Conservation (phyloP, 305 asterid species). For the Fraxinus platypoda region DNA sequence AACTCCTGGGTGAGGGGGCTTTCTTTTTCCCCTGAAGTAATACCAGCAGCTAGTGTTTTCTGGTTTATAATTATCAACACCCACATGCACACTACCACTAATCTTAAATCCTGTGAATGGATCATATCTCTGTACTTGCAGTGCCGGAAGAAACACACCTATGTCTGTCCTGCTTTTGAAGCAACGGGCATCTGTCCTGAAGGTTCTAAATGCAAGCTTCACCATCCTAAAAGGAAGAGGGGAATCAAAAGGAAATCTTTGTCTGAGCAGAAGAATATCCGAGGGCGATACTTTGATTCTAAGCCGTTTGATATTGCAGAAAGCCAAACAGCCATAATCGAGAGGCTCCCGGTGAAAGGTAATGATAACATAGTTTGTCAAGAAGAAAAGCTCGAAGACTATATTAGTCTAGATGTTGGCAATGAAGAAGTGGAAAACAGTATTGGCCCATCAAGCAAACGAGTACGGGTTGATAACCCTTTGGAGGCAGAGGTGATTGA, state of each 20-base stretch:
- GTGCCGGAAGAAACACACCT: constrained; percentile 97
- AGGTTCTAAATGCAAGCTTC: constrained; percentile 88
- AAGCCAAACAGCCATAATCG: constrained; percentile 27
- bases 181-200: constrained; percentile 71
- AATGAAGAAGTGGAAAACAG: constrained; percentile 40
- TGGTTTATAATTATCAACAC: constrained; percentile 17
- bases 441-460: constrained; percentile 22
- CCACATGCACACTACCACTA: constrained; percentile 46
- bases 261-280: constrained; percentile 46
- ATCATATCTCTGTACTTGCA: constrained; percentile 57
- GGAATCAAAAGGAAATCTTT: constrained; percentile 50
- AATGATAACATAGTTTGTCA: constrained; percentile 36
- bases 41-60: constrained; percentile 3
- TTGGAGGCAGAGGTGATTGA: constrained; percentile 25
- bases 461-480: constrained; percentile 20
- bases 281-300: constrained; percentile 88
- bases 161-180: constrained; percentile 76
- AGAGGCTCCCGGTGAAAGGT: constrained; percentile 38
- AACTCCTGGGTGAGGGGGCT: background rate
- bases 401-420: constrained; percentile 59
- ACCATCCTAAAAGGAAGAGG: constrained; percentile 79
- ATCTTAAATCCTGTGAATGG: constrained; percentile 58
- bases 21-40: background rate
- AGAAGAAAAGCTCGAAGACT: constrained; percentile 61
- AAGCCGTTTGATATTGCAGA: constrained; percentile 41